Base-by-base conservation (phyloP, 139 green algal genomes). In the Asterochloris erici region DNA sequence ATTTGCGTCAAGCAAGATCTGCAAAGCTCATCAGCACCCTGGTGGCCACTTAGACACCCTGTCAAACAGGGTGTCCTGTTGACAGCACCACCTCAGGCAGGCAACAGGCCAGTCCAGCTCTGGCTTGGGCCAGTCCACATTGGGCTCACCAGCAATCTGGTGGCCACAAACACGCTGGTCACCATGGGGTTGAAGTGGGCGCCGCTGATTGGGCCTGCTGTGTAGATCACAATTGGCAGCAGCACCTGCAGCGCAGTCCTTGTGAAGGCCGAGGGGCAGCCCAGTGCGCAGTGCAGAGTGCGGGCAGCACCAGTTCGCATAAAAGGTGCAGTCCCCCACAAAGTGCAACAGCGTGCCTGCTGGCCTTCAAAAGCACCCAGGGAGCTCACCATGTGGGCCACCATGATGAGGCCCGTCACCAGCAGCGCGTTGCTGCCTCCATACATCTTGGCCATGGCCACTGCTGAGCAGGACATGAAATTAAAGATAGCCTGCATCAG, bases 141-240 rank as follows among this genome's bases (percentile, higher is more conserved):
- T 62, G 27, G 66, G 54, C 38, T 29, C 24, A 85, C 81, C 75
- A 79, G 73, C 23, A 73, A 24, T 11, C 76, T 17, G 12, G 76
- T 68, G 38, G 68, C 38, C 11, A 85, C 68, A 63, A 85, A 79
- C 66, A 66, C 63, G 17, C 68, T 38, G 15, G 82, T 85, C 24
- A 85, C 82, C 82, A 85, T 85, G 54, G 82, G 82, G 68, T 85
- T 85, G 54, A 85, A 85, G 76, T 85, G 82, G 6, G 82, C 82
- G 14, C 82, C 82, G 60, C 76, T 82, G 68, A 82, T 63, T 1
- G 74, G 68, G 15, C 68, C 68, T 74, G 54, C 47, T 12, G 76
- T 76, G 60, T 66, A 85, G n/a, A 85, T 85, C 62, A 82, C 63
- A 23, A 85, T 23, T 23, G 82, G 82, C 23, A 85, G 68, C 11